Evolutionary conservation across 352 stramenopile species (phyloP).

Genomic region (Peronospora destructor): DNA sequence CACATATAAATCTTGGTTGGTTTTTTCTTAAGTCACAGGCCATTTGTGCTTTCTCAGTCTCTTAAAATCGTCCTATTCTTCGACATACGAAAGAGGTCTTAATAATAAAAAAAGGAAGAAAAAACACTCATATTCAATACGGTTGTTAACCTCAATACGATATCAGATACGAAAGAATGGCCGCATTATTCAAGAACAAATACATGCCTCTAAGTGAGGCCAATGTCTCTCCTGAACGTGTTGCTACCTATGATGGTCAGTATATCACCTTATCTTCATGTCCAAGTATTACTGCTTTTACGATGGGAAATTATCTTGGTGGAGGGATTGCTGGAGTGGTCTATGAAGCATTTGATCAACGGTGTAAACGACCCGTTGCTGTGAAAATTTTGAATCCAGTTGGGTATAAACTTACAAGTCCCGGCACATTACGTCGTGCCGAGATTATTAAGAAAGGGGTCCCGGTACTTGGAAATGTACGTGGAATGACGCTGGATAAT

Average conservation of each 20-base stretch:
- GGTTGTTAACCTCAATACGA: no score
- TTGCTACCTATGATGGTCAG: conserved; percentile 75
- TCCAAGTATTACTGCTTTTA: conserved; percentile 36
- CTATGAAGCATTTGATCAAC: conserved; percentile 85
- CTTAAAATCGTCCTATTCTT: no score
- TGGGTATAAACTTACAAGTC: conserved; percentile 87
- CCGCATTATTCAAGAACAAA: conserved; percentile 63
- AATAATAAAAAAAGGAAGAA: no score
- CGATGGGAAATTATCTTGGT: conserved; percentile 89
- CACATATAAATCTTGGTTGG: no score
- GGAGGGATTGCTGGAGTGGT: conserved; percentile 89
- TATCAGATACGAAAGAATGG: no score
- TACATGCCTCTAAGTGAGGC: conserved; percentile 85
- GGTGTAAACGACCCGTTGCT: conserved; percentile 78
- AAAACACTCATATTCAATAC: no score
- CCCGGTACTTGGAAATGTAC: conserved; percentile 41
- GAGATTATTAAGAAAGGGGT: conserved; percentile 82
- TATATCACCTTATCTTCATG: conserved; percentile 44
- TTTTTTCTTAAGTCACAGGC: no score
- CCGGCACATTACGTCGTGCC: conserved; percentile 61
- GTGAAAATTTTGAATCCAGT: conserved; percentile 97
- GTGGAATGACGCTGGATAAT: conserved; percentile 66
- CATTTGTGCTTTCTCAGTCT: no score
- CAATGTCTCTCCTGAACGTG: conserved; percentile 67
- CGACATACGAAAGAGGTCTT: no score